Base-by-base conservation (phyloP, 2,329 filamentous ascomycete species). In the Xylariales sp. region DNA sequence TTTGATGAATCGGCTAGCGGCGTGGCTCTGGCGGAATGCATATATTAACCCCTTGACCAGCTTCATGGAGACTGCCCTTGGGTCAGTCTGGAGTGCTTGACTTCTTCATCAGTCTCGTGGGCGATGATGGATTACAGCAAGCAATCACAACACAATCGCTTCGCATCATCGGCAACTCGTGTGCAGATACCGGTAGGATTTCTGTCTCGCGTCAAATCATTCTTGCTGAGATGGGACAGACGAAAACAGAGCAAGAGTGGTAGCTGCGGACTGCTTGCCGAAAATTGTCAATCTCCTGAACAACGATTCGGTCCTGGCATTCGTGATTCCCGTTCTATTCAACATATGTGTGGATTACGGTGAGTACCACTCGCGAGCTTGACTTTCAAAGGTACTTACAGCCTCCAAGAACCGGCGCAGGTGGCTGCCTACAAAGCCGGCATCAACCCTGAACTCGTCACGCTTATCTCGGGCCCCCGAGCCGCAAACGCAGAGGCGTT, bases 321-420 rank as follows among this genome's bases (percentile, higher is more conserved):
- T 77, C 53, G 67, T 69, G 25, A 70, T 82, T 29, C 75, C 78
- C 0, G 80, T 82, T 6, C 59, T 83, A 4, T 80, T 74, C 58
- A 84, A 84, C 52, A 68, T 81, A 35, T 71, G 78, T 41, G 70
- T 82, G 11, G 80, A 84, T 54, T 82, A 80, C 53, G 76, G 78
- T 82, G 55, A 60, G 68, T 31, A 32, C 24, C 11, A 6, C n/a
- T 7, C 10, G 14, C 4, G 4, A 18, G 4, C n/a, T 3, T 4
- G 5, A 9, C 14, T 4, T 9, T 15, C 18, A 20, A 15, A 35
- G 9, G 16, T 22, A 40, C 52, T 60, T 31, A 59, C 42, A 15
- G 35, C 15, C 18, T 46, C 14, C 14, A 40, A 82, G 78, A 76
- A 48, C 73, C 75, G 4, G 76, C 78, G 12, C 79, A 83, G 49